phyloP scores from a whole-genome alignment of 2,329 filamentous ascomycete genomes.

The Colletotrichum eleusines region DNA sequence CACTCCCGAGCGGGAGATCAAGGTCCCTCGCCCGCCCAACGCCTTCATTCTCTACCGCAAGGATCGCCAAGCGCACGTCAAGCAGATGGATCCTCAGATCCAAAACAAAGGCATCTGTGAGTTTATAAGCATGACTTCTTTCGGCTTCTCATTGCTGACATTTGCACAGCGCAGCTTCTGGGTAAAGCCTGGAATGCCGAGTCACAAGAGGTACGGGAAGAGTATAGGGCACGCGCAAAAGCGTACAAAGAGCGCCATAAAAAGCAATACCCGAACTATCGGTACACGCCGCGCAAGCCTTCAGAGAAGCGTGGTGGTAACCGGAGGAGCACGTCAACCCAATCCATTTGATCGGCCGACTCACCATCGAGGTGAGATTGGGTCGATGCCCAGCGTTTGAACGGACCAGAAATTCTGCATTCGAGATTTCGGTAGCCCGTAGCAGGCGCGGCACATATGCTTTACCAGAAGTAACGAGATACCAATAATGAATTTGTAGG shows the following conservation, averaged over 20 bases:
- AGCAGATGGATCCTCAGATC: conserved; percentile 44
- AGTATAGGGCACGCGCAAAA: conserved; percentile 43
- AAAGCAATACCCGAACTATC: conserved; percentile 52
- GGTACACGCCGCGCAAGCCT: conserved; percentile 54
- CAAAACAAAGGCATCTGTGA: conserved; percentile 50
- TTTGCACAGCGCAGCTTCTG: conserved; percentile 46
- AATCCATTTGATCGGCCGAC: not conserved
- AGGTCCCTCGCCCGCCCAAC: conserved; percentile 48
- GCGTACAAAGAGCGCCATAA: conserved; percentile 46
- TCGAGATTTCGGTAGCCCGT: not conserved
- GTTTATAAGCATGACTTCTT: conserved; percentile 26
- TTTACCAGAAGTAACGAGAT: not conserved
- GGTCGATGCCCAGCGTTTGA: not conserved
- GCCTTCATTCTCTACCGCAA: conserved; percentile 52
- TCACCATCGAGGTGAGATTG: not conserved
- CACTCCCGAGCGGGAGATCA: conserved; percentile 25
- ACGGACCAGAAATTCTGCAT: not conserved
- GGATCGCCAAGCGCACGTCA: conserved; percentile 45
- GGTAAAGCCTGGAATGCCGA: conserved; percentile 48
- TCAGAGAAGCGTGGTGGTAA: conserved; percentile 43
- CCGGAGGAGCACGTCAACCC: conserved; percentile 2
- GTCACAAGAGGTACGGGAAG: conserved; percentile 42
- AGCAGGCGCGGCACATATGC: no score
- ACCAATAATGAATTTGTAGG: not conserved
- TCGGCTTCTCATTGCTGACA: not conserved